Base-by-base conservation (phyloP, 257 asterid genomes). In the Ballota nigra region DNA sequence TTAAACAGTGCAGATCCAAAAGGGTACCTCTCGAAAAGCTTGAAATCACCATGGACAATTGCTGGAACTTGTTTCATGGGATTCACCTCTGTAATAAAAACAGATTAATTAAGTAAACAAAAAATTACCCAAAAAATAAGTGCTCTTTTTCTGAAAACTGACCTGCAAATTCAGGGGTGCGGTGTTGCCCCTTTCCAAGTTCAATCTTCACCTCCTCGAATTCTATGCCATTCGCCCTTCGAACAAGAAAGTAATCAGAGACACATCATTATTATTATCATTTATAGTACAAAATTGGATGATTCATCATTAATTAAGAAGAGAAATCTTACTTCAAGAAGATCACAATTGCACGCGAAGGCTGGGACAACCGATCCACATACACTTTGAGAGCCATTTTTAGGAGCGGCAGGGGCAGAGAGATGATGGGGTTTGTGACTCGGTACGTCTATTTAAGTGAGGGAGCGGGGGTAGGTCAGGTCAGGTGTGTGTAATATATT, bases 1-100 rank as follows among this genome's bases (percentile, higher is more conserved):
- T 8, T 58, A 38, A n/a, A 49, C 2, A 2, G 28, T 4, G 24
- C 26, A 74, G 56, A 70, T 60, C 33, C 15, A 34, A 43, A 52
- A 49, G 33, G 52, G 24, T 79, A 90, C 98, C 97, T 88, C 87
- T 93, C 98, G 61, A 76, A 86, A 47, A 93, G 98, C 89, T 81
- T 91, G 83, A 90, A 90, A 79, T 84, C 83, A 34, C 86, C 98
- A 63, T 93, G 96, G 23, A 76, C 88, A 31, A 93, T 81, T 19
- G 92, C 96, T 4, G 98, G 98, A 40, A 93, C 87, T 81, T 83
- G 82, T 66, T 79, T 86, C 96, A 87, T 82, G 71, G 98, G 98
- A 66, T 93, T 93, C 57, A 88, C 64, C 66, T 76, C 98, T 92
- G 92, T 13, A 75, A 53, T 5, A 2, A 47, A 24, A 36, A 5